Base-by-base conservation (phyloP, 2,329 filamentous ascomycete species). In the Fusarium ramigenum region DNA sequence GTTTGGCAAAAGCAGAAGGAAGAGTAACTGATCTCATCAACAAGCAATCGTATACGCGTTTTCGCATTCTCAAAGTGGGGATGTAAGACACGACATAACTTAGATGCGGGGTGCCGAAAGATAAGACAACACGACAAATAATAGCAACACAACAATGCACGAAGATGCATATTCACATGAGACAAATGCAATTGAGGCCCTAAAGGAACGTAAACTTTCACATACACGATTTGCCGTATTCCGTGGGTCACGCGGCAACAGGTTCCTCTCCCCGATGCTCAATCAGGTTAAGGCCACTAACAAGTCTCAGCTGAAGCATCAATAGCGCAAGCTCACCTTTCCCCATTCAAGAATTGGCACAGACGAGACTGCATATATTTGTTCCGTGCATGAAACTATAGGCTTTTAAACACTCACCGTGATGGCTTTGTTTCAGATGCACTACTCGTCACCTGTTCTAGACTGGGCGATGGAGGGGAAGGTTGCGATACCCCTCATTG, bases 371-470 rank as follows among this genome's bases (percentile, higher is more conserved):
- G 32, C 56, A 49, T 49, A 30, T 37, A 37, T 49, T 49, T 16
- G 56, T 37, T 59, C 56, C 56, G 19, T 58, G 54, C 32, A 49
- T 59, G 56, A 49, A 7, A 49, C 42, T 59, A 37, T 49, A 30
- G 32, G 19, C 7, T 37, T 49, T 37, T 18, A 46, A 47, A 25
- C 40, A 25, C 16, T 25, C 5, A 30, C 32, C 23, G 18, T 59
- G 18, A 49, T 37, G 18, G 30, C 14, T 1, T 15, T 59, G 56
- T 36, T 37, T 25, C 32, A 37, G 1, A 57, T 34, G 37, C n/a
- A 30, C 19, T 18, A 7, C 28, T 10, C 5, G 5, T 37, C 30
- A 21, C 30, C 30, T 15, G 56, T 47, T 59, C 56, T 59, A 46
- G 56, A 59, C 56, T 37, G 56, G 32, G 7, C 15, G 34, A 19